phyloP scores from a whole-genome alignment of 169 alveolate species.

The Amoebophrya sp. region DNA sequence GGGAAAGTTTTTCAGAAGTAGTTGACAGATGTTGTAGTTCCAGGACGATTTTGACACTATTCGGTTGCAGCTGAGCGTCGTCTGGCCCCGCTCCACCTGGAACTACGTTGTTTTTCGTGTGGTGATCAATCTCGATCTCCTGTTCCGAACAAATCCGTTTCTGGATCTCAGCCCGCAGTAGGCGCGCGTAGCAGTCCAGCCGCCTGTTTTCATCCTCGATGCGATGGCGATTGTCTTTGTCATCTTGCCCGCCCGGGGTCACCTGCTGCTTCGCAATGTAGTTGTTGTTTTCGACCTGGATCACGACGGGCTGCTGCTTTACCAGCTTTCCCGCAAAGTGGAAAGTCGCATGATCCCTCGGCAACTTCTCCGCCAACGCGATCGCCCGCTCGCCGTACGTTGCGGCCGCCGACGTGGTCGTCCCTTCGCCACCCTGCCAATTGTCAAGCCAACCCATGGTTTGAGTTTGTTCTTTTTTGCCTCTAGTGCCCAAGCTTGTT shows the following conservation, averaged over 20 bases:
- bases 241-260: not conserved
- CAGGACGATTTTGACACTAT: too few relatives aligned
- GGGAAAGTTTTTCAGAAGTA: too few relatives aligned
- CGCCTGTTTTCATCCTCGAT: not conserved
- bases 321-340: too few relatives aligned
- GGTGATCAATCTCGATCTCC: too few relatives aligned
- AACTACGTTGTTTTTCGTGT: too few relatives aligned
- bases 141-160: too few relatives aligned
- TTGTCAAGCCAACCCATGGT: not conserved
- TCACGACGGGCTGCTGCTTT: not conserved
- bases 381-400: not conserved
- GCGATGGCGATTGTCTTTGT: not conserved
- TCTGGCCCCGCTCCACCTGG: too few relatives aligned
- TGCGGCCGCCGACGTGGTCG: not conserved
- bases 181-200: not conserved
- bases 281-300: not conserved
- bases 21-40: too few relatives aligned
- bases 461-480: not conserved
- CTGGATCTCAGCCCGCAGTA: too few relatives aligned
- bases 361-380: not conserved
- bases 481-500: too few relatives aligned
- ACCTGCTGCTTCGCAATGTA: not conserved
- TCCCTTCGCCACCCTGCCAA: not conserved
- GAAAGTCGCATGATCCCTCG: not conserved
- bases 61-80: too few relatives aligned